Conservation (phyloP, 2,329 filamentous ascomycete species). For the Alternaria dauci region DNA sequence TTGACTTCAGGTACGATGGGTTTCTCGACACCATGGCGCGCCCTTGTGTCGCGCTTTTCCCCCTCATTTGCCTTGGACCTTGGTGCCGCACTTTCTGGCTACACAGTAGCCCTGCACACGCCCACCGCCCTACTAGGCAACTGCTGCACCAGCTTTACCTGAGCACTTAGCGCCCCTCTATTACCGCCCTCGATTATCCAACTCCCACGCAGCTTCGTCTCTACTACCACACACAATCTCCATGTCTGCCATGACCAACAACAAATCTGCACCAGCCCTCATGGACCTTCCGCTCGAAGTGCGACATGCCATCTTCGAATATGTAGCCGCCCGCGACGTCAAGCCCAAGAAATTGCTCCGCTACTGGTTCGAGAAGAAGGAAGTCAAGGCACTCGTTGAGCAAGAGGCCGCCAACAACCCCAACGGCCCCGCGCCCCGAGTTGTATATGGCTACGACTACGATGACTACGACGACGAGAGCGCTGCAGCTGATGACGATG, state of each 20-base stretch:
- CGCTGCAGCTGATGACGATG: slow-evolving; percentile 18
- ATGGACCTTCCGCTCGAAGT: slow-evolving; percentile 44
- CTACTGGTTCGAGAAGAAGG: slow-evolving; percentile 49
- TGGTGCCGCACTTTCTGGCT: slow-evolving; percentile 6
- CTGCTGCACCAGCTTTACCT: slow-evolving; percentile 12
- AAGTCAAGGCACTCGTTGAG: slow-evolving; percentile 31
- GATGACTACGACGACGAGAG: slow-evolving; percentile 19
- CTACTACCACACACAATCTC: background rate
- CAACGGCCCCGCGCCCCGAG: slow-evolving; percentile 11
- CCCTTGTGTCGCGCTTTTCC: background rate
- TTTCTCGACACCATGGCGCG: background rate
- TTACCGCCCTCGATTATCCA: background rate
- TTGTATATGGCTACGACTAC: slow-evolving; percentile 18
- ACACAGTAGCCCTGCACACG: slow-evolving; percentile 16
- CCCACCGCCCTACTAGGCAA: slow-evolving; percentile 25
- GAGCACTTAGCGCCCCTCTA: background rate
- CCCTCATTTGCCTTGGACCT: background rate
- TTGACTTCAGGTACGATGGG: slow-evolving; percentile 2
- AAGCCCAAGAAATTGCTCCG: slow-evolving; percentile 39
- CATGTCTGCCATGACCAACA: slow-evolving; percentile 12
- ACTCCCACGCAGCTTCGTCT: background rate
- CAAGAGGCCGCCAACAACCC: slow-evolving; percentile 20
- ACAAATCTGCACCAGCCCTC: slow-evolving; percentile 19
- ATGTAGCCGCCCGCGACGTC: slow-evolving; percentile 23
- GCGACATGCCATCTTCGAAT: slow-evolving; percentile 41